A percentile compares a stretch with the other conserved stretches of the same genome.
These are phyloP conservation scores for Camelina neglecta DNA, from an alignment of 345 rosid genomes.

Conservation along the genomic window DNA sequence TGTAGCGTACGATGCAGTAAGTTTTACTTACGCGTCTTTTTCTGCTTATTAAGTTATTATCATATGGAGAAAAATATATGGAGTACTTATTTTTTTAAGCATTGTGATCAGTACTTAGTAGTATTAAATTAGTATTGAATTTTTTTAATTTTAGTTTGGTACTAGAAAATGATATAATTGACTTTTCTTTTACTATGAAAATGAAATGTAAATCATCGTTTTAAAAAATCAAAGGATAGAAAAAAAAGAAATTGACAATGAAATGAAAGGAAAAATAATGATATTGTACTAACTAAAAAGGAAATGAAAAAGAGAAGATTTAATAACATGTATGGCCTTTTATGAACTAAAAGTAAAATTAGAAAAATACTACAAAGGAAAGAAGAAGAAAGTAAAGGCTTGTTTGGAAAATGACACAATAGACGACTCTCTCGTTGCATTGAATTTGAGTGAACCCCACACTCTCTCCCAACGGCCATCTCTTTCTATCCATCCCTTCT, in stretches of 20 bases:
- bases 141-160: neutral
- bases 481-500: neutral
- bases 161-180: neutral
- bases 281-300: neutral
- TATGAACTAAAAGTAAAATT: neutral
- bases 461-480: conserved; percentile 42
- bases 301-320: neutral
- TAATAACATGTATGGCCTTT: neutral
- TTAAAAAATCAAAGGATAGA: neutral
- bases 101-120: neutral
- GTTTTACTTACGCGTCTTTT: neutral
- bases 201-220: neutral
- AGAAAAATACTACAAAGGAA: neutral
- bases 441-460: conserved; percentile 39
- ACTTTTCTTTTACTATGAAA: neutral
- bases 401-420: conserved; percentile 34
- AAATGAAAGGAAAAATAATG: neutral
- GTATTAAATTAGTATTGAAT: neutral
- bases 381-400: neutral
- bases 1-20: neutral
- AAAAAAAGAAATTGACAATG: neutral
- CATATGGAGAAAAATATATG: no score
- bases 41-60: neutral
- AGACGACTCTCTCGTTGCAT: conserved; percentile 34
- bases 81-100: no score